Percentiles rank a stretch among this genome's conserved stretches.
Evolutionary conservation across 179 eudicot genomes (phyloP).

Genomic region (Silene vulgaris): DNA sequence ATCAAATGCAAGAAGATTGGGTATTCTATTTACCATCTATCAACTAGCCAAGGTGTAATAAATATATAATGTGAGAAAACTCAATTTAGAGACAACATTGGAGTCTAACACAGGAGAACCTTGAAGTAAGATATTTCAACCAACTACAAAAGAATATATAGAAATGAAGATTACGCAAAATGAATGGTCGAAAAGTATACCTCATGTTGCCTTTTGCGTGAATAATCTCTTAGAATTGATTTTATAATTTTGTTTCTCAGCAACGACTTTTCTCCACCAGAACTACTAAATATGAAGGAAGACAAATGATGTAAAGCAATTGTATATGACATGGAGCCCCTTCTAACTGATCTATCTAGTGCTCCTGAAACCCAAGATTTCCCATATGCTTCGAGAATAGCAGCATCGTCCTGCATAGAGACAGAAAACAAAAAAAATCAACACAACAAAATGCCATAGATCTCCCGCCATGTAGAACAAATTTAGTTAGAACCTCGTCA

Average conservation of each 20-base stretch:
- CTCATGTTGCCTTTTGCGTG: slow-evolving; percentile 66
- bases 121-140: neutral
- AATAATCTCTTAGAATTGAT: slow-evolving; percentile 67
- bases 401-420: slow-evolving; percentile 54
- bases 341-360: slow-evolving; percentile 64
- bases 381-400: slow-evolving; percentile 67
- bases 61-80: neutral
- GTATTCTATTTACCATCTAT: neutral
- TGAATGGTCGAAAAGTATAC: slow-evolving; percentile 31
- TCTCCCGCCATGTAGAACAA: neutral
- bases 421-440: neutral
- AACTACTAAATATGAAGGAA: slow-evolving; percentile 50
- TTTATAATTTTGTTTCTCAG: slow-evolving; percentile 60
- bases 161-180: neutral
- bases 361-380: slow-evolving; percentile 87
- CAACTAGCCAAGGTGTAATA: neutral
- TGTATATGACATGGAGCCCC: slow-evolving; percentile 49
- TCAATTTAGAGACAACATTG: neutral
- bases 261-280: slow-evolving; percentile 31
- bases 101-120: neutral
- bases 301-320: slow-evolving; percentile 72
- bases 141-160: neutral
- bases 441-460: neutral
- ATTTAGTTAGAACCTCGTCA: neutral
- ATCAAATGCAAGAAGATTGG: neutral